Percentiles rank a stretch among this genome's conserved stretches.
These are phyloP conservation scores for Boletus rex-veris DNA, from an alignment of 768 basidiomycete genomes.

Conservation along the genomic window DNA sequence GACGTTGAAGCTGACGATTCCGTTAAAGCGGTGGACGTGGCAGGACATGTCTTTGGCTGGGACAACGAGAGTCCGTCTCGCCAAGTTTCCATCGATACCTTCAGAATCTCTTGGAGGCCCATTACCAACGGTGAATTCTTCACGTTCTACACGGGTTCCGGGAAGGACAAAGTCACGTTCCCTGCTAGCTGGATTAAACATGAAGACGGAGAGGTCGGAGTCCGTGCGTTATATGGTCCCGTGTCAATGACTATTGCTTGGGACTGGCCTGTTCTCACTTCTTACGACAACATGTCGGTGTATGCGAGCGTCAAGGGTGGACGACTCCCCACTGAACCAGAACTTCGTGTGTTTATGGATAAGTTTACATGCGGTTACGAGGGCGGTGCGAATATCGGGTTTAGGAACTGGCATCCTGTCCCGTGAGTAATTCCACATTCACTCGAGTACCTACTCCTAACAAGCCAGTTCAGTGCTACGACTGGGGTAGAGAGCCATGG, in stretches of 20 bases:
- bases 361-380: slow-evolving; percentile 71
- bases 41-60: slow-evolving; percentile 82
- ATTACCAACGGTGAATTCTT: slow-evolving; percentile 88
- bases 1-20: slow-evolving; percentile 74
- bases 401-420: slow-evolving; percentile 90
- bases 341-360: slow-evolving; percentile 76
- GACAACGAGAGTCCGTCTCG: slow-evolving; percentile 86
- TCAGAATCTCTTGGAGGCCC: slow-evolving; percentile 81
- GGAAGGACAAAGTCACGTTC: slow-evolving; percentile 40
- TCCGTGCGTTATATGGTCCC: slow-evolving; percentile 86
- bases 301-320: slow-evolving; percentile 90
- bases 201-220: slow-evolving; percentile 35
- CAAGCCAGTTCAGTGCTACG: slow-evolving; percentile 50
- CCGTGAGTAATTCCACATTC: slow-evolving; percentile 54
- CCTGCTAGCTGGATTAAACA: slow-evolving; percentile 27
- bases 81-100: slow-evolving; percentile 55
- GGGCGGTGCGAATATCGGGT: slow-evolving; percentile 79
- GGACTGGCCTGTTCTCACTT: slow-evolving; percentile 84
- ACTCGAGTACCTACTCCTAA: neutral
- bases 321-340: slow-evolving; percentile 86
- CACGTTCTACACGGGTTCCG: slow-evolving; percentile 50
- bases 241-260: slow-evolving; percentile 71
- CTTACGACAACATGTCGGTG: slow-evolving; percentile 70
- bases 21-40: slow-evolving; percentile 35
- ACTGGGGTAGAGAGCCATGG: slow-evolving; percentile 49